These are phyloP conservation scores for Thielaviopsis punctulata DNA, from an alignment of 2,329 filamentous ascomycete genomes.

Conservation along the genomic window DNA sequence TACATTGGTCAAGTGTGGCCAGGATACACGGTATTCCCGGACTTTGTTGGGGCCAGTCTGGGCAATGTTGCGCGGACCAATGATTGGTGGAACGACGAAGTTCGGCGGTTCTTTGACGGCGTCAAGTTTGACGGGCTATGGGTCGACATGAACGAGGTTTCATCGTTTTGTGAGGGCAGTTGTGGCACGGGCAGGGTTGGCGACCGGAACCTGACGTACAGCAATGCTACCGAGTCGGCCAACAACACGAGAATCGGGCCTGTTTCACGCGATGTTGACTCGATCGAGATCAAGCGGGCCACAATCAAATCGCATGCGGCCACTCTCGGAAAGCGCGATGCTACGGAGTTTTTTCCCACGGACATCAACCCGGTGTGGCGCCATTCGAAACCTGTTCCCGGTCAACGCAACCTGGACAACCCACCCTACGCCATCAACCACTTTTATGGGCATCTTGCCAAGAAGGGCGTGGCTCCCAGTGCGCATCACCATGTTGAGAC, in stretches of 20 bases:
- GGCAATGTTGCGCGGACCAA: constrained; percentile 43
- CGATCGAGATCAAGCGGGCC: too few species aligned
- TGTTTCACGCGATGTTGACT: background rate
- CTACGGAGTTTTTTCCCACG: constrained; percentile 1
- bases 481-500: constrained; percentile 48
- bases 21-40: constrained; percentile 52
- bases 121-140: constrained; percentile 35
- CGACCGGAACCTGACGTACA: constrained; percentile 25
- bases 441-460: constrained; percentile 38
- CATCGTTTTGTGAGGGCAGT: constrained; percentile 51
- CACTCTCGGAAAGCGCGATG: background rate
- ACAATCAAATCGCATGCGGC: background rate
- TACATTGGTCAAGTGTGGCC: constrained; percentile 56
- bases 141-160: constrained; percentile 43
- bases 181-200: constrained; percentile 49
- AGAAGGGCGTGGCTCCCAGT: constrained; percentile 39
- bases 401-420: constrained; percentile 48
- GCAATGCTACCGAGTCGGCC: constrained; percentile 12
- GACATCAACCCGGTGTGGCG: constrained; percentile 9
- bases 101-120: constrained; percentile 36
- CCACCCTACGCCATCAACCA: constrained; percentile 67
- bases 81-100: constrained; percentile 50
- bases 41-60: constrained; percentile 46
- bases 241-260: background rate
- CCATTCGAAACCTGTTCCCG: constrained; percentile 40